Evolutionary conservation across 2,329 filamentous ascomycete species (phyloP), one percentile per base, ranked within the genome.

Genomic region (Colletotrichum shisoi): DNA sequence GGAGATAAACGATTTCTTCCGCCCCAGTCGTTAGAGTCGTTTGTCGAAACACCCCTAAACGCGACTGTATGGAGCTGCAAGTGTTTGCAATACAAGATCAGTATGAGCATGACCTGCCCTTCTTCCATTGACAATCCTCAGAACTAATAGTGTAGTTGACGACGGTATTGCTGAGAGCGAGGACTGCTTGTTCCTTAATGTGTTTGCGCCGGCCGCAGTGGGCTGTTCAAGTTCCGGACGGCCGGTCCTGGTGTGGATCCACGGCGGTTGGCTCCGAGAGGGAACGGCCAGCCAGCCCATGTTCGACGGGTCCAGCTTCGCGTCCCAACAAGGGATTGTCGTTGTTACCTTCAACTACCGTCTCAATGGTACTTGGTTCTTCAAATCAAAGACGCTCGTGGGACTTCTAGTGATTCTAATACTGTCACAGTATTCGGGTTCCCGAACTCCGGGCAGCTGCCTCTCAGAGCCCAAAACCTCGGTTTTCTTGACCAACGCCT

Each of bases 401-500:
- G 15, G 17, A 19, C 4, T 11, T 21, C 13, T 7, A 2, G 17
- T 45, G 19, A 9, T 13, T 7, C 2, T 5, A 3, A 19, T n/a
- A 37, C 44, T 4, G 12, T 37, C 4, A 51, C 31, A 68, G 51
- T 59, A 0, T 68, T 68, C 12, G 66, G 66, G 1, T 68, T 66
- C 15, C 51, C 66, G 1, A 66, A 66, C 46, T 57, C 57, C 8
- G 49, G 45, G 1, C 49, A 57, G 37, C 19, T 68, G 15, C 17
- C 42, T 6, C 51, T 46, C 2, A 37, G 44, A 19, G 3, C 31
- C 12, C 37, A 45, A 19, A 89, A 88, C 65, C 73, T 87, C 4
- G 86, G 86, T 4, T 76, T 87, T 6, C 76, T 84, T 0, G 87
- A 89, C 68, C 86, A 89, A 70, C 77, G 85, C 24, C 74, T 86